Evolutionary conservation across 202 grass and related monocot species (phyloP).

Genomic region (Setaria italica): DNA sequence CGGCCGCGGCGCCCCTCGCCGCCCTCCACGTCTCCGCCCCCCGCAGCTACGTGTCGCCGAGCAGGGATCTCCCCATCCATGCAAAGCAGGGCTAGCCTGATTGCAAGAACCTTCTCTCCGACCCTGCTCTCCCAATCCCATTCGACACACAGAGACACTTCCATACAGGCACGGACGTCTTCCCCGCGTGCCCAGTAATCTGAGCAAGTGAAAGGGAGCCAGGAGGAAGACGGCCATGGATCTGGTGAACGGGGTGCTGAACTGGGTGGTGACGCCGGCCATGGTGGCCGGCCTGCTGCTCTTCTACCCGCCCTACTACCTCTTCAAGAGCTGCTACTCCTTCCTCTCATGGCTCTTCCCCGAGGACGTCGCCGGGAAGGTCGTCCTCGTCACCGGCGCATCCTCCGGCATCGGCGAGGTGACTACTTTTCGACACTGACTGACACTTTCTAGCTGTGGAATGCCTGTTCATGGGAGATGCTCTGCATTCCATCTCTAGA

Average conservation of each 20-base stretch:
- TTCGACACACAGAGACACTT: not conserved
- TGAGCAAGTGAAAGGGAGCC: not conserved
- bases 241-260: slow-evolving; percentile 62
- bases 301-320: slow-evolving; percentile 79
- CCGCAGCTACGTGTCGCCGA: slow-evolving; percentile 12
- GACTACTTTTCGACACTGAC: not conserved
- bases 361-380: slow-evolving; percentile 64
- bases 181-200: not conserved
- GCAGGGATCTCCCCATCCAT: not conserved
- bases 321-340: slow-evolving; percentile 68
- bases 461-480: not conserved
- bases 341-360: slow-evolving; percentile 71
- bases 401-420: slow-evolving; percentile 81
- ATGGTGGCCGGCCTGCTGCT: slow-evolving; percentile 61
- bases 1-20: not conserved
- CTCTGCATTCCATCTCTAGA: not conserved
- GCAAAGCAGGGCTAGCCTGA: not conserved
- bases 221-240: slow-evolving; percentile 44
- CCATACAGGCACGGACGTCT: not conserved
- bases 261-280: slow-evolving; percentile 58
- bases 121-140: not conserved
- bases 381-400: slow-evolving; percentile 68
- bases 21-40: not conserved
- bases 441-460: not conserved
- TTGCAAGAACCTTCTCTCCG: not conserved